Percentiles rank a stretch among this genome's conserved stretches.
phyloP scores from a whole-genome alignment of 176 grass and related monocot species.

The Bothriochloa decipiens region DNA sequence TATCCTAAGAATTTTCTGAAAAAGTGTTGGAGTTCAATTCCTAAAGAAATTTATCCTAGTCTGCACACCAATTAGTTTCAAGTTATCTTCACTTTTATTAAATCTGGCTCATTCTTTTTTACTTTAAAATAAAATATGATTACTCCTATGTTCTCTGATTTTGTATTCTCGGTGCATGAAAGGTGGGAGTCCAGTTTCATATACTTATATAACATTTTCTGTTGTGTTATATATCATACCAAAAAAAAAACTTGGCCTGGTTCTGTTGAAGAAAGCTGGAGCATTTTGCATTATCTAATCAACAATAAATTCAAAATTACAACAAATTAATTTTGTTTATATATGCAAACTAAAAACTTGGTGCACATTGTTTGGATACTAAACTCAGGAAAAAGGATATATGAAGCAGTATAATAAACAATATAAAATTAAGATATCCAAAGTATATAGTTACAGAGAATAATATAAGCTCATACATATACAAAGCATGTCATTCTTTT shows the following conservation, averaged over 20 bases:
- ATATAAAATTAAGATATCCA: not conserved
- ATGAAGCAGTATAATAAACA: not conserved
- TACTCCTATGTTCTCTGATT: not conserved
- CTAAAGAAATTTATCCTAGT: not conserved
- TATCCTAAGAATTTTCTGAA: not conserved
- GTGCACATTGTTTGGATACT: not conserved
- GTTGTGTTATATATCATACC: not conserved
- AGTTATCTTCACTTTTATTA: not conserved
- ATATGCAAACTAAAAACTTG: not conserved
- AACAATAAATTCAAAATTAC: not conserved
- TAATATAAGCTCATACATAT: not conserved
- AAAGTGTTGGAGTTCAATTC: not conserved
- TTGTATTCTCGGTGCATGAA: not conserved
- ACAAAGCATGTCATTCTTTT: not conserved
- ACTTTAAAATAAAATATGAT: not conserved
- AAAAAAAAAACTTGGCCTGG: not conserved
- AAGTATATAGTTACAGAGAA: not conserved
- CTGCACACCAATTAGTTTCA: not conserved
- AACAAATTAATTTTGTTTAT: not conserved
- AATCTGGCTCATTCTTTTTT: not conserved
- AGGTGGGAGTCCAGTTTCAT: not conserved
- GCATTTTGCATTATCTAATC: not conserved
- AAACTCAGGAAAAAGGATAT: not conserved
- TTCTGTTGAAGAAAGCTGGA: not conserved
- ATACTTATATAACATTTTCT: not conserved